phyloP scores from a whole-genome alignment of 2,329 filamentous ascomycete genomes.

The Aaosphaeria arxii region DNA sequence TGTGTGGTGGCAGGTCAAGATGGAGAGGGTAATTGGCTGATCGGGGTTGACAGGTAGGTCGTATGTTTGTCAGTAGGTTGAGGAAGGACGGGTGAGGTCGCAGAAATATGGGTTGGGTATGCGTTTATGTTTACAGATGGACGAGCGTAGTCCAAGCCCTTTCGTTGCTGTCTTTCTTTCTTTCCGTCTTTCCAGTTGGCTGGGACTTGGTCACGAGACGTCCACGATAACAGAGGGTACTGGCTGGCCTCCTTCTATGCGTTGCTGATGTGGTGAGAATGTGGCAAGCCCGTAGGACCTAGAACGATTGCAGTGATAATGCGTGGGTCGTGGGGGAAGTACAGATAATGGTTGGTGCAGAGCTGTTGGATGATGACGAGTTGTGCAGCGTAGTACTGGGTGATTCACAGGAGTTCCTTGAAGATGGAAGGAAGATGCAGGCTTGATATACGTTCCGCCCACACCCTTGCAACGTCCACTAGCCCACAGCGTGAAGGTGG shows the following conservation, averaged over 20 bases:
- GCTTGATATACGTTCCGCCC: conserved; percentile 34
- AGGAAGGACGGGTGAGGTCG: too few species aligned
- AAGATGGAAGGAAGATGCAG: conserved; percentile 12
- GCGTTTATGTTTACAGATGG: too few species aligned
- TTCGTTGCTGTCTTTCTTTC: conserved; percentile 17
- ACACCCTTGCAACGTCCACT: conserved; percentile 19
- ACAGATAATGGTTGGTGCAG: conserved; percentile 18
- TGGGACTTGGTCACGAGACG: conserved; percentile 26
- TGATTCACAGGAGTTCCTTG: conserved; percentile 4
- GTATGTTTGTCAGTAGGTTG: conserved; percentile 4
- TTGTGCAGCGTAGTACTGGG: conserved; percentile 15
- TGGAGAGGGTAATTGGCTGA: conserved; percentile 7
- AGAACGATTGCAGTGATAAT: conserved; percentile 20
- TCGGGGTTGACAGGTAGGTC: conserved; percentile 13
- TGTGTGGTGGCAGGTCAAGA: conserved; percentile 12
- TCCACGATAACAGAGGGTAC: conserved; percentile 18
- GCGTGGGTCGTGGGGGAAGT: conserved; percentile 28
- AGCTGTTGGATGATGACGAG: conserved; percentile 11
- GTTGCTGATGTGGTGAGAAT: conserved; percentile 13
- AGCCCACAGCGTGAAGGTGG: conserved; percentile 20
- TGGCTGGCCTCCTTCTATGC: background rate
- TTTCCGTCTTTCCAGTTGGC: conserved; percentile 10
- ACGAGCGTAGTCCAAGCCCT: background rate
- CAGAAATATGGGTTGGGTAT: too few species aligned
- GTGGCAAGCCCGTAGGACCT: conserved; percentile 16